Base-by-base conservation (phyloP, 2,329 filamentous ascomycete species). In the Diaporthe citriasiana region DNA sequence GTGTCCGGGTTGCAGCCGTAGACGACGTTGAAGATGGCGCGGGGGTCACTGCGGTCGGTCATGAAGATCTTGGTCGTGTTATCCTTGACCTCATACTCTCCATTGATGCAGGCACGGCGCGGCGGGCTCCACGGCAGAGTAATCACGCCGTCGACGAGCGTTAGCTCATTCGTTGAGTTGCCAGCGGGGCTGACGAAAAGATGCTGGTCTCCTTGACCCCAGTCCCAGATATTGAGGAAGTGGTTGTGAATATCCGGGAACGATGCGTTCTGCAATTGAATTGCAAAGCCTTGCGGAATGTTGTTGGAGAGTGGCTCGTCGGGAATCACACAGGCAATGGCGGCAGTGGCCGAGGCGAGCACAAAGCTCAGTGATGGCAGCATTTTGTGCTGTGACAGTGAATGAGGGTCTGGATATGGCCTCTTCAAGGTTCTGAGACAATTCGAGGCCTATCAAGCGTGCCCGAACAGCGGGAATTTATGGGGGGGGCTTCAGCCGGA, bases 31-130 rank as follows among this genome's bases (percentile, higher is more conserved):
- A 84, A 86, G 70, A 84, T 76, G 27, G 84, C 85, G 17, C 81
- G 80, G 1, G 85, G 84, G 71, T 86, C 84, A 10, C 81, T 81
- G 2, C 85, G 83, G 38, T 85, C 81, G 3, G 85, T 86, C 82
- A 86, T 85, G 79, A 87, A 87, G 77, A 86, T 81, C 78, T 87
- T 87, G 53, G 85, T 87, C 4, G 85, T 87, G 76, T 87, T 84
- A 76, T 87, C 85, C 40, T 80, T 78, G n/a, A 78, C 77, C 30
- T 76, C 72, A 80, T 85, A 84, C 79, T 87, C 85, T 75, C 84
- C 84, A 53, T 86, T 85, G 69, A 87, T 85, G 38, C 63, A 68
- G 17, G 63, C 63, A 85, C 84, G 1, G 83, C 84, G 33, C 81
- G 81, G 30, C 76, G 83, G 77, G 56, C 79, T 73, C 57, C 75